phyloP scores from a whole-genome alignment of 306 rosid genomes.

The Vigna mungo region DNA sequence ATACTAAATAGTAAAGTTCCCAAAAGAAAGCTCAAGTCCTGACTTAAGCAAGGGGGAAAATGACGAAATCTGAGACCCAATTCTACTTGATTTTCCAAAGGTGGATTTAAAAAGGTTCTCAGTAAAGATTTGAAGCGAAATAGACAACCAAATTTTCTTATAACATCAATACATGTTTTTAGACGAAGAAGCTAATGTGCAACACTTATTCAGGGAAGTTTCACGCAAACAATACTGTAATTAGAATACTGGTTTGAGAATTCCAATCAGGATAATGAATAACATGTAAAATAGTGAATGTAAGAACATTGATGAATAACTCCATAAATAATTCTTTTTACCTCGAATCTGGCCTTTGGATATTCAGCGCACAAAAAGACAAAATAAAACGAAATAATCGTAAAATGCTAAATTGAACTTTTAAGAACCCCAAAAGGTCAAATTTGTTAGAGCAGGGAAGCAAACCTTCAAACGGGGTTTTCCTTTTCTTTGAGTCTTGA shows the following conservation, averaged over 20 bases:
- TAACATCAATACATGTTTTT: slow-evolving; percentile 3
- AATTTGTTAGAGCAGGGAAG: slow-evolving; percentile 34
- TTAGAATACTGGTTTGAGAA: not conserved
- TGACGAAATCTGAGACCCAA: slow-evolving; percentile 29
- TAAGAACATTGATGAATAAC: too few relatives aligned
- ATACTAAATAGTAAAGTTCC: slow-evolving; percentile 5
- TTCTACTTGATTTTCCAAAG: slow-evolving; percentile 14
- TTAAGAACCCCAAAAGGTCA: not conserved
- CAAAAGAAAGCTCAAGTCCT: slow-evolving; percentile 16
- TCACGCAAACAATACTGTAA: not conserved
- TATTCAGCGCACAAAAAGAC: not conserved
- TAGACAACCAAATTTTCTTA: slow-evolving; percentile 3
- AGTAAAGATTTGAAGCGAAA: slow-evolving; percentile 7
- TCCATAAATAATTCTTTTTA: not conserved
- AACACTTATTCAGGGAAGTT: slow-evolving; percentile 16
- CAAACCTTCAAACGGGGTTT: slow-evolving; percentile 64
- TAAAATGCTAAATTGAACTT: slow-evolving; percentile 10
- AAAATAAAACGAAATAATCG: too few relatives aligned
- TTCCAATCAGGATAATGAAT: slow-evolving; percentile 14
- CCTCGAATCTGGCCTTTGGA: not conserved
- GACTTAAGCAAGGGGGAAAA: not conserved
- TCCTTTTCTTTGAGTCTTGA: slow-evolving; percentile 73
- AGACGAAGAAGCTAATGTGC: slow-evolving; percentile 31
- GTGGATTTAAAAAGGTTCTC: slow-evolving; percentile 9
- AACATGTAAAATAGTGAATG: not conserved